Conservation (phyloP, 768 basidiomycete genomes). For the Kwoniella mangroviensis region DNA sequence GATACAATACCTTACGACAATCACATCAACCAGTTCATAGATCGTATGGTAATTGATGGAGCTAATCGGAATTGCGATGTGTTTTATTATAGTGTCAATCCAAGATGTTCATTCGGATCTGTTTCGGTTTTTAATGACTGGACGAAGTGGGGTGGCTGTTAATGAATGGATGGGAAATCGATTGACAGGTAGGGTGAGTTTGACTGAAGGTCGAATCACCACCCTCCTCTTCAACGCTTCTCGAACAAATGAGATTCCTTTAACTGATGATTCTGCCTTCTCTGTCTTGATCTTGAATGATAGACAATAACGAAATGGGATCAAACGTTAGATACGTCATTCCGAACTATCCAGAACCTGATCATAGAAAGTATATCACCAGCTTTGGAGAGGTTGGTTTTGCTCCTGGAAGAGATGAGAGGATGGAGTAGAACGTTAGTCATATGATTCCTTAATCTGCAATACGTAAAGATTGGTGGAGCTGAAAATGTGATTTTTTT, state of each 20-base stretch:
- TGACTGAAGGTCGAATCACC: background rate
- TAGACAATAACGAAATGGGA: conserved; percentile 52
- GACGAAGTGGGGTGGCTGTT: conserved; percentile 37
- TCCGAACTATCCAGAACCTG: conserved; percentile 34
- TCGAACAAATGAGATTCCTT: too few relatives aligned
- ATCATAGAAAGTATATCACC: conserved; percentile 42
- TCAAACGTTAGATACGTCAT: conserved; percentile 26
- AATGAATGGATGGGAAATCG: conserved; percentile 49
- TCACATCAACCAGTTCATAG: too few relatives aligned
- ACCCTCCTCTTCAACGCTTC: background rate
- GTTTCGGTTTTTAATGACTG: conserved; percentile 46
- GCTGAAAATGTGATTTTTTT: conserved; percentile 2
- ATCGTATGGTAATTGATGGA: too few relatives aligned
- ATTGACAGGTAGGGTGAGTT: conserved; percentile 42
- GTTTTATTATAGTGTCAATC: conserved; percentile 27
- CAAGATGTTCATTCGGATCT: conserved; percentile 46
- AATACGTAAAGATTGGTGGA: background rate
- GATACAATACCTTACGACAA: too few relatives aligned
- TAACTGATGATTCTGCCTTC: too few relatives aligned
- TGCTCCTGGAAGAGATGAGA: conserved; percentile 41
- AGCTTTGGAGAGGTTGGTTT: conserved; percentile 35
- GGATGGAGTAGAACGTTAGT: conserved; percentile 39
- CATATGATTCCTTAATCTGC: background rate
- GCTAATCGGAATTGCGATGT: too few relatives aligned
- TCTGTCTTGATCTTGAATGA: too few relatives aligned